Conservation (phyloP, 1,284 basidiomycete species). For the Ceratorhiza oryzae-sativae region DNA sequence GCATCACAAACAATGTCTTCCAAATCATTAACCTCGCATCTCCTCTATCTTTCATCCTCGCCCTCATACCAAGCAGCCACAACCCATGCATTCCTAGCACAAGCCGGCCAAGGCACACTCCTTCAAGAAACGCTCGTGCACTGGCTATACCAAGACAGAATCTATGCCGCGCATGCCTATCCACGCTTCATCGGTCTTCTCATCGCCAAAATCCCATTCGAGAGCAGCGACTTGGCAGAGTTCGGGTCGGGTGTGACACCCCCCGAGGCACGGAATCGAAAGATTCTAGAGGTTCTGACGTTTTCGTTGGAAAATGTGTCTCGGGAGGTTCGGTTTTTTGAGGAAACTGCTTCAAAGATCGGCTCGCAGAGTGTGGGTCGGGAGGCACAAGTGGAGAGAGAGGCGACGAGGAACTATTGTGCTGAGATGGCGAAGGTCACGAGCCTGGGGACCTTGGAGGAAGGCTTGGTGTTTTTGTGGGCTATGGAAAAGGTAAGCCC, state of each 20-base stretch:
- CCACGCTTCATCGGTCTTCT: constrained; percentile 66
- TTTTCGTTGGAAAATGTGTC: constrained; percentile 64
- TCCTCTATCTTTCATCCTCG: constrained; percentile 16
- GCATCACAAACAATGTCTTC: background rate
- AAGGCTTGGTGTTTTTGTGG: constrained; percentile 75
- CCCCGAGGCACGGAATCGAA: constrained; percentile 53
- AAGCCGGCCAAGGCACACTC: constrained; percentile 62
- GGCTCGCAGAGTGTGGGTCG: constrained; percentile 52
- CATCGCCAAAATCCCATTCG: constrained; percentile 62
- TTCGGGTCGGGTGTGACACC: constrained; percentile 48
- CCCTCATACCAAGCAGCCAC: constrained; percentile 58
- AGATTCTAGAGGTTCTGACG: constrained; percentile 60
- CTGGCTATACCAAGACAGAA: constrained; percentile 71
- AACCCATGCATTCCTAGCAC: constrained; percentile 62
- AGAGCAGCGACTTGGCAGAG: background rate
- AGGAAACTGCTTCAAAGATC: constrained; percentile 57
- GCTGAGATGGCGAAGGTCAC: constrained; percentile 70
- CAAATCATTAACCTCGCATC: constrained; percentile 8
- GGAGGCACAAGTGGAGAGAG: constrained; percentile 61
- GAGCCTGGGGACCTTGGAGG: constrained; percentile 59
- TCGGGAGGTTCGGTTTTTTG: constrained; percentile 69
- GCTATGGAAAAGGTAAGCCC: constrained; percentile 73
- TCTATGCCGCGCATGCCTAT: constrained; percentile 73
- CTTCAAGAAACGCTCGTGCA: constrained; percentile 58
- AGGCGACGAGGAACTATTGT: constrained; percentile 69